Conservation (phyloP, 1,284 basidiomycete species). For the Cryptococcus maquisensis region DNA sequence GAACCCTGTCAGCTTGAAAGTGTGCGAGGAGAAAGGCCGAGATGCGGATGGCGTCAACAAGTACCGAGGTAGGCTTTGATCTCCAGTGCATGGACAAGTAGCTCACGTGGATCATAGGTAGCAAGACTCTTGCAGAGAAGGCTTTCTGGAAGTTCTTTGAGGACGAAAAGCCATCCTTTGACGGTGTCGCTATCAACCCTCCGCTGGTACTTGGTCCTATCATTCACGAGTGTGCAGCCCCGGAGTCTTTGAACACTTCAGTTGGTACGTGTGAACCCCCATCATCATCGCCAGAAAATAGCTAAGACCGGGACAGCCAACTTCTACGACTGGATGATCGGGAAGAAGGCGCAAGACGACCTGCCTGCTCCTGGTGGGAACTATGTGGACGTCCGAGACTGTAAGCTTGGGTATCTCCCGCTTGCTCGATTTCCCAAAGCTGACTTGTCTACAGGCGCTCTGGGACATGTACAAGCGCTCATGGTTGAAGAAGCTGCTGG, state of each 20-base stretch:
- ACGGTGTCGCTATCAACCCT: conserved; percentile 58
- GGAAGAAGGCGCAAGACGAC: conserved; percentile 46
- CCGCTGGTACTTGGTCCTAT: conserved; percentile 53
- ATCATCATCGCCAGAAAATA: background rate
- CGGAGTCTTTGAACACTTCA: conserved; percentile 58
- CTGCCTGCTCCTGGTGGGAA: conserved; percentile 44
- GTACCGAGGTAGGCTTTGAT: conserved; percentile 13
- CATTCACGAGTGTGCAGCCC: conserved; percentile 54
- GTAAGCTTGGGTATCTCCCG: conserved; percentile 9
- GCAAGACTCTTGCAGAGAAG: conserved; percentile 11
- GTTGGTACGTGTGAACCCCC: conserved; percentile 27
- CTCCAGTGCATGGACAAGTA: background rate
- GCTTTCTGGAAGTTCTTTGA: conserved; percentile 56
- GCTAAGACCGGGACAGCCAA: conserved; percentile 11
- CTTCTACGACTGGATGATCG: conserved; percentile 49
- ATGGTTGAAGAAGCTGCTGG: conserved; percentile 57
- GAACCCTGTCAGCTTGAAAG: conserved; percentile 57
- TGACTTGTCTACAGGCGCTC: conserved; percentile 48
- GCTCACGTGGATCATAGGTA: background rate
- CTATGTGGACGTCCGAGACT: conserved; percentile 59
- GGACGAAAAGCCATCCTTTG: conserved; percentile 57
- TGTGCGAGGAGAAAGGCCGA: conserved; percentile 55
- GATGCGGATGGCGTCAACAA: conserved; percentile 54
- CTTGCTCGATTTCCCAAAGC: too few species aligned
- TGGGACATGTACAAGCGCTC: conserved; percentile 58